Evolutionary conservation across 129 eudicot genomes (phyloP), one percentile per base, ranked within the genome.

Genomic region (Flaveria sonorensis): DNA sequence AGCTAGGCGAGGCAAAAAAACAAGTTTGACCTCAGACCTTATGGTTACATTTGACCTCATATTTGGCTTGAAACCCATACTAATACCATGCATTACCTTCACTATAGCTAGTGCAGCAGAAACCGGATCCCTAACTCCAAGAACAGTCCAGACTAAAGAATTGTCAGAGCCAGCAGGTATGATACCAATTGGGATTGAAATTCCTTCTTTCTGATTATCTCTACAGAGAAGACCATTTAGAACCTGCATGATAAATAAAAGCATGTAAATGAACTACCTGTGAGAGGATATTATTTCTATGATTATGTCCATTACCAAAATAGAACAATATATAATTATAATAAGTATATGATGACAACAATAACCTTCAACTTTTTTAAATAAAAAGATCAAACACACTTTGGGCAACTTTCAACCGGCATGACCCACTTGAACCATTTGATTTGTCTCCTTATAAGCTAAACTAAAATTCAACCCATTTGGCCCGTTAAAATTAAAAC

Each of bases 161-260:
- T 94, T 94, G 82, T 94, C 98, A 62, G 98, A 94, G 78, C 98
- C 98, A 72, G 98, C 98, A 40, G 98, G 98, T 75, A 94, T 94
- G 61, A 94, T 94, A 20, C 98, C 98, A 67, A 94, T 91, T 48
- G 98, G 98, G 43, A 94, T 71, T 36, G 98, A 94, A 65, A 94
- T 94, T 71, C 92, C 98, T 85, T 94, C 98, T 80, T 89, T 89
- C 52, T 94, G 98, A 78, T 94, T 87, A 59, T 89, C 93, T 82
- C 98, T 85, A 76, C 93, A 85, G 64, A 94, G 97, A 73, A 94
- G 87, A 43, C 98, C 98, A 74, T 94, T 94, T 52, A 94, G 79
- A 77, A 94, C 98, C 98, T 94, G 89, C 85, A 85, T 7, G 19
- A 28, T 14, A 8, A 75, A 73, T 43, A 43, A 8, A 48, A 74